Conservation (phyloP, 345 rosid genomes). For the Raphanus sativus region DNA sequence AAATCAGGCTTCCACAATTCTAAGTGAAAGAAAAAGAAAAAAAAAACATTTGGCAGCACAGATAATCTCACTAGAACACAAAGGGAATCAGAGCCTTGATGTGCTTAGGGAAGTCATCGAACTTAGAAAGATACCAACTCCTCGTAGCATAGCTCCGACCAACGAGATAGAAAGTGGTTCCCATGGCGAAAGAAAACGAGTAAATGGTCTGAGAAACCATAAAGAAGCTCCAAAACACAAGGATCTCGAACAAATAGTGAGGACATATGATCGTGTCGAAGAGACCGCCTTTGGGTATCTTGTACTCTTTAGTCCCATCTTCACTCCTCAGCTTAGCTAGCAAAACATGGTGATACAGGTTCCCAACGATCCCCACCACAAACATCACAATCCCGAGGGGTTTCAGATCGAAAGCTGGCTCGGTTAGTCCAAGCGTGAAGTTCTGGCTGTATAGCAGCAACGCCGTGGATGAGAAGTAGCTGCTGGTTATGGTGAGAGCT, state of each 20-base stretch:
- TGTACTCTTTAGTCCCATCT: slow-evolving; percentile 51
- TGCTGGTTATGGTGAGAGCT: slow-evolving; percentile 24
- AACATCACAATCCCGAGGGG: slow-evolving; percentile 50
- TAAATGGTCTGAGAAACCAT: slow-evolving; percentile 61
- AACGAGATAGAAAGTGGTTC: slow-evolving; percentile 45
- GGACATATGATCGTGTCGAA: slow-evolving; percentile 67
- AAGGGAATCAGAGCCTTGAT: slow-evolving; percentile 61
- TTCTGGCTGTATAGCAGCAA: slow-evolving; percentile 51
- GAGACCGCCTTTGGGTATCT: slow-evolving; percentile 64
- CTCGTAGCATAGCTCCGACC: slow-evolving; percentile 70
- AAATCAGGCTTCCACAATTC: not conserved
- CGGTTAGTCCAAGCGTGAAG: slow-evolving; percentile 41
- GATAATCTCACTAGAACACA: slow-evolving; percentile 40
- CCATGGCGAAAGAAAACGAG: slow-evolving; percentile 41
- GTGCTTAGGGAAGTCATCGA: slow-evolving; percentile 56
- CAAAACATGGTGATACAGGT: slow-evolving; percentile 74
- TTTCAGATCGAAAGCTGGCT: slow-evolving; percentile 48
- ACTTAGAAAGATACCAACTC: slow-evolving; percentile 74
- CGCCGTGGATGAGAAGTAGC: slow-evolving; percentile 44
- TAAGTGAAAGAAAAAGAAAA: not conserved
- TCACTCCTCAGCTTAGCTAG: slow-evolving; percentile 55
- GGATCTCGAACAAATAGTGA: slow-evolving; percentile 72
- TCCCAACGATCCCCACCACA: slow-evolving; percentile 58
- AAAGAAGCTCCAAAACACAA: slow-evolving; percentile 55
- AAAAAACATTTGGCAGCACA: not conserved